phyloP scores from a whole-genome alignment of 176 grass and related monocot species.

The Aegilops tauschii region DNA sequence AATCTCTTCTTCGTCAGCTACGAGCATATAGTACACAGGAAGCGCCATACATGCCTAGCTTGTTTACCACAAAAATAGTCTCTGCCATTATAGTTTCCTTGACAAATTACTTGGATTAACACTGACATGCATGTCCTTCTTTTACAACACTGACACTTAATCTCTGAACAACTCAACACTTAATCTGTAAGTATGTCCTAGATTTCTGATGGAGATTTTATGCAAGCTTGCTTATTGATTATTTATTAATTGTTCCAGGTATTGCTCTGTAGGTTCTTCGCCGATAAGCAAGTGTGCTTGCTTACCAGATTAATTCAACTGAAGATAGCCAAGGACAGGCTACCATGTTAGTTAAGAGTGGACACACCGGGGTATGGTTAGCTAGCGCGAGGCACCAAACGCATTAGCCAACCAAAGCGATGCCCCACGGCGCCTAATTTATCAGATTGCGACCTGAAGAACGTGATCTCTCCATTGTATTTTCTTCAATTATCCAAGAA shows the following conservation, averaged over 20 bases:
- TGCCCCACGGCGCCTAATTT: not conserved
- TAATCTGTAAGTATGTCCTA: not conserved
- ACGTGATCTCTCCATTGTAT: not conserved
- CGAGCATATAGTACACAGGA: not conserved
- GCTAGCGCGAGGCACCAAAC: not conserved
- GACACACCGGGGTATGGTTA: not conserved
- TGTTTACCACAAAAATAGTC: not conserved
- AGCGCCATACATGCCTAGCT: not conserved
- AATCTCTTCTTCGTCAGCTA: no score
- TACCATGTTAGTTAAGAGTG: constrained; percentile 22
- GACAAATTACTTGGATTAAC: not conserved
- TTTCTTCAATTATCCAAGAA: not conserved
- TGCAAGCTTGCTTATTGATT: not conserved
- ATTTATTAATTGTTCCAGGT: not conserved
- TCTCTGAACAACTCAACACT: not conserved
- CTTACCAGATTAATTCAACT: not conserved
- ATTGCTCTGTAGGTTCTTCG: not conserved
- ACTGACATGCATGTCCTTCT: no score
- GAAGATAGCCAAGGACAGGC: not conserved
- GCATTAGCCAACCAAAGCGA: constrained; percentile 13
- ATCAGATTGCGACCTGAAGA: not conserved
- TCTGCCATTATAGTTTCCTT: not conserved
- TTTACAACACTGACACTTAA: no score
- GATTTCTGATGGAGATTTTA: not conserved
- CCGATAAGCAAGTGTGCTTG: not conserved